Evolutionary conservation across 805 yeast genomes (phyloP).

Genomic region (Pichia kluyveri): DNA sequence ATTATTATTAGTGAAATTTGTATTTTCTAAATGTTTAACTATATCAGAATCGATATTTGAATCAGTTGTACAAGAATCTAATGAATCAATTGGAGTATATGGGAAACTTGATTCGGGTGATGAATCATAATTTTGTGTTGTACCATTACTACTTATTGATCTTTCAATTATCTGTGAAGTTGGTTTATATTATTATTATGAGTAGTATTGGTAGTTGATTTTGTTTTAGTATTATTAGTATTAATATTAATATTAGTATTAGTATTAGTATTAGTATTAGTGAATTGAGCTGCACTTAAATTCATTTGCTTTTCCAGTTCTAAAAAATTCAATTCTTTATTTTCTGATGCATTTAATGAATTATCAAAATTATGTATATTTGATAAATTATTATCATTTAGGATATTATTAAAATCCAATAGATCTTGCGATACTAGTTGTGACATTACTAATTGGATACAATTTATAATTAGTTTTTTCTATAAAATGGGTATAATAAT

Average conservation of each 20-base stretch:
- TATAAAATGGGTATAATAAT: too few relatives aligned
- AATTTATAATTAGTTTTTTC: too few relatives aligned
- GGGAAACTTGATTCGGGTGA: constrained; percentile 14
- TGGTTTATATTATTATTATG: not conserved
- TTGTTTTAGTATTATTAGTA: too few relatives aligned
- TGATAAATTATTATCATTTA: not conserved
- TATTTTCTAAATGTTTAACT: not conserved
- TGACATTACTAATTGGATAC: not conserved
- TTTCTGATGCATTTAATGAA: not conserved
- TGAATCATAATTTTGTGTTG: not conserved
- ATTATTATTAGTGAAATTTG: not conserved
- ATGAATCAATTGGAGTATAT: constrained; percentile 17
- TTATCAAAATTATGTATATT: not conserved
- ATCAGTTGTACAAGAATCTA: constrained; percentile 12
- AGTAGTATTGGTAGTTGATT: not conserved
- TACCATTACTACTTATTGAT: not conserved
- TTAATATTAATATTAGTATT: too few relatives aligned
- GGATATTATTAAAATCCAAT: not conserved
- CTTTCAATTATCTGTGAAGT: not conserved
- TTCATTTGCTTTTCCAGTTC: constrained; percentile 7
- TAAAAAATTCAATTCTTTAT: not conserved
- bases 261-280: too few relatives aligned
- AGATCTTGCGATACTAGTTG: not conserved
- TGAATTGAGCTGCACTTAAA: not conserved
- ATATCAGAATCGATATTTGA: constrained; percentile 3